Evolutionary conservation across 345 rosid species (phyloP), one percentile per base, ranked within the genome.

Genomic region (Corchorus capsularis): DNA sequence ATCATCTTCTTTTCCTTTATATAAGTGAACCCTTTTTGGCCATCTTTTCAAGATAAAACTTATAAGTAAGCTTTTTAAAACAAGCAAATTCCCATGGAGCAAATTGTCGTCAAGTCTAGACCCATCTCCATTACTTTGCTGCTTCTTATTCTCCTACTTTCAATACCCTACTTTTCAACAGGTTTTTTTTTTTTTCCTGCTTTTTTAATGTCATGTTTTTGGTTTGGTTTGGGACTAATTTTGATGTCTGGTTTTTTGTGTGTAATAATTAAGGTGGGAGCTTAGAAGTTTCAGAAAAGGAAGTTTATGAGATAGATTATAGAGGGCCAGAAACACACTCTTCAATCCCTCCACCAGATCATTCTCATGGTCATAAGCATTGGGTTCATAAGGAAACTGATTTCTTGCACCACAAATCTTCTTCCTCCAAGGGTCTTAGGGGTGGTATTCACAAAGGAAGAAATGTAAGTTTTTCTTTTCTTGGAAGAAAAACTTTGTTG

Each of bases 301-400:
- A 73, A 43, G 74, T 71, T 45, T 82, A 78, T 39, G 79, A 78
- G 68, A 82, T 78, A 1, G 84, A 82, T 67, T 82, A 82, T 4
- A 70, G 77, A 50, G 84, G 81, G 17, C 81, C 84, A 4, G 79
- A 78, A 69, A 82, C 84, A 7, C 84, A 82, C 65, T 71, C 85
- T 19, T 67, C 81, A 13, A 46, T 53, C 32, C 78, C 75, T 22
- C 78, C 82, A 13, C 82, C 82, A 12, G 41, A 57, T n/a, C 71
- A 55, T 52, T 70, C 43, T 41, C 52, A 35, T 15, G 56, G 14
- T 34, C 56, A 20, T 53, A 43, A 37, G 41, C 73, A 57, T 69
- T 69, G 32, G 6, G 20, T 69, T 32, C 43, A 34, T 43, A n/a
- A 20, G 9, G 8, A 50, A 14, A 49, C 20, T 4, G 41, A 57